Evolutionary conservation across 139 green algal genomes (phyloP), one percentile per base, ranked within the genome.

Genomic region (Auxenochlorella pyrenoidosa): DNA sequence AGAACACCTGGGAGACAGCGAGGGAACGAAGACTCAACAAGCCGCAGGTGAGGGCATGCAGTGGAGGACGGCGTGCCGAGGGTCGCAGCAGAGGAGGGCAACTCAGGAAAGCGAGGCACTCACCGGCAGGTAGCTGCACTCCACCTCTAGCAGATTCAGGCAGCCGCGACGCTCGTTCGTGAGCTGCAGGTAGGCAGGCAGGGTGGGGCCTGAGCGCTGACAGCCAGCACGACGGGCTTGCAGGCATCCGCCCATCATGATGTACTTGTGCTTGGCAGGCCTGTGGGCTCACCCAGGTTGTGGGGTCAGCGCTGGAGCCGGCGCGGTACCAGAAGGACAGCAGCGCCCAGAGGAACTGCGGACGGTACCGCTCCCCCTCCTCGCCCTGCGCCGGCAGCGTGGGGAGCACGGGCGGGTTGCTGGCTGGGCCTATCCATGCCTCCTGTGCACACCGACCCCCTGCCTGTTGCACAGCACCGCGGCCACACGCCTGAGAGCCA

Each of bases 81-180:
- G n/a, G n/a, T n/a, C n/a, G n/a, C n/a, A n/a, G n/a, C n/a, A n/a
- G n/a, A n/a, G n/a, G n/a, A n/a, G n/a, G n/a, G n/a, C n/a, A n/a
- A n/a, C n/a, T n/a, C n/a, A n/a, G n/a, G n/a, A 30, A 41, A 8
- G 40, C 19, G 54, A 19, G 47, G 47, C 47, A 4, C 81, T 77
- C 28, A 86, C 81, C 65, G 65, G 81, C 66, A 66, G 32, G n/a
- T 87, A 87, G n/a, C 47, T 72, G 82, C 68, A 60, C 63, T 87
- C 82, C 21, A 58, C 3, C 3, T 80, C 70, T 0, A 47, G 82
- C 58, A 87, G 82, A 34, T 58, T 75, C 19, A 81, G n/a, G 68
- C 68, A 87, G 68, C 68, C 68, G 47, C 82, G 82, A 2, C 68
- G 82, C 34, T 87, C 82, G 30, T n/a, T 44, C 3, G 41, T 36